These are phyloP conservation scores for Debaryomyces hansenii DNA, from an alignment of 805 yeast species.

Conservation along the genomic window DNA sequence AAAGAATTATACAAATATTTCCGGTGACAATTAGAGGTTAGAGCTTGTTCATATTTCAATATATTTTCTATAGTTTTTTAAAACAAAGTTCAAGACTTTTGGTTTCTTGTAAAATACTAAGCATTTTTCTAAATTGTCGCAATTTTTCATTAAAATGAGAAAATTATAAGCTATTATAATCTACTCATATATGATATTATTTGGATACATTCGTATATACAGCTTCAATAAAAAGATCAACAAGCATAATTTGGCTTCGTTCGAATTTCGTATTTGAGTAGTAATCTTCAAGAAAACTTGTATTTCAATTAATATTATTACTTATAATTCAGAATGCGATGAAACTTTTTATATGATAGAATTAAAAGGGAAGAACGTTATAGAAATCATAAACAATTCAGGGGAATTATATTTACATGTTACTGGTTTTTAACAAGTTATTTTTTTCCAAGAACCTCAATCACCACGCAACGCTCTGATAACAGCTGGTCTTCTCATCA, in stretches of 20 bases:
- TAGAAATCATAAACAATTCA: neutral
- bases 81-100: no score
- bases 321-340: neutral
- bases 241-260: no score
- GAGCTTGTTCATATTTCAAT: no score
- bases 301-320: neutral
- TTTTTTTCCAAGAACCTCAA: constrained; percentile 10
- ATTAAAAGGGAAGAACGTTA: neutral
- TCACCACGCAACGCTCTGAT: constrained; percentile 81
- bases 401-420: neutral
- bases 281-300: no score
- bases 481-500: constrained; percentile 95
- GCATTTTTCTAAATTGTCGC: no score
- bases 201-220: neutral
- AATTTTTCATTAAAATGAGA: no score
- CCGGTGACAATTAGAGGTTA: constrained; percentile 2
- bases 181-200: neutral
- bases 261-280: no score
- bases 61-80: neutral
- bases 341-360: neutral
- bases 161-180: neutral
- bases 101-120: no score
- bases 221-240: neutral
- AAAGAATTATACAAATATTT: constrained; percentile 7
- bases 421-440: neutral